Percentiles rank a stretch among this genome's conserved stretches.
phyloP scores from a whole-genome alignment of 352 stramenopile species.

The Globisporangium cederbergense region DNA sequence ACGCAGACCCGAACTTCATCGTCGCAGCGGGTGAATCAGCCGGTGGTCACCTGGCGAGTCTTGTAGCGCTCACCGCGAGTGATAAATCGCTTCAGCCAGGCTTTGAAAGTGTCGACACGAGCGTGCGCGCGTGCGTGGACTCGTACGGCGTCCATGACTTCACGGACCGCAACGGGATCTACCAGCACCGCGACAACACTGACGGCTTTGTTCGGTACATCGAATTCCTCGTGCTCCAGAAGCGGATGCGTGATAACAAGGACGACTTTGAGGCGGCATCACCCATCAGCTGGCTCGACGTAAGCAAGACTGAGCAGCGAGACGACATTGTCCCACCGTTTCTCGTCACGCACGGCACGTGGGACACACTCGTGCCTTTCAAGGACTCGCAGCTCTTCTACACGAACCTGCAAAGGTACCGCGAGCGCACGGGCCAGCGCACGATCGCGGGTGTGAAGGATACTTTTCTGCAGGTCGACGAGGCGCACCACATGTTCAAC shows the following conservation, averaged over 20 bases:
- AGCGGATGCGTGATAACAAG: conserved; percentile 38
- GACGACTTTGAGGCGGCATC: conserved; percentile 58
- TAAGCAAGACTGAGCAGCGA: conserved; percentile 25
- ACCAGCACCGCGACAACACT: conserved; percentile 52
- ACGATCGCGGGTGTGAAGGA: conserved; percentile 34
- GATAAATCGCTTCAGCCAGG: conserved; percentile 69
- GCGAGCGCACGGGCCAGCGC: conserved; percentile 10
- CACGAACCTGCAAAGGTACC: conserved; percentile 29
- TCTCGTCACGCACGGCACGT: conserved; percentile 59
- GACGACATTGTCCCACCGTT: conserved; percentile 59
- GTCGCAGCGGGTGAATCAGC: conserved; percentile 69
- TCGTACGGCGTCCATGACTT: conserved; percentile 80
- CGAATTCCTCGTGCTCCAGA: conserved; percentile 70
- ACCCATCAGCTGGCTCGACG: conserved; percentile 49
- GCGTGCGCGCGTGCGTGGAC: conserved; percentile 64
- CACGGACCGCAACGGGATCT: conserved; percentile 62
- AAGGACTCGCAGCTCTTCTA: conserved; percentile 70
- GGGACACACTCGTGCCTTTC: conserved; percentile 71
- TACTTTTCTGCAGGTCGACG: conserved; percentile 59
- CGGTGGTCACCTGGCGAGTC: conserved; percentile 62
- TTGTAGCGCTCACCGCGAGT: conserved; percentile 59
- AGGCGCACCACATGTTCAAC: conserved; percentile 74
- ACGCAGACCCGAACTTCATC: conserved; percentile 62
- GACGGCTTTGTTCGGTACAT: conserved; percentile 64
- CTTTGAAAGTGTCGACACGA: conserved; percentile 76